Conservation (phyloP, 768 basidiomycete species). For the Phlebiopsis gigantea region DNA sequence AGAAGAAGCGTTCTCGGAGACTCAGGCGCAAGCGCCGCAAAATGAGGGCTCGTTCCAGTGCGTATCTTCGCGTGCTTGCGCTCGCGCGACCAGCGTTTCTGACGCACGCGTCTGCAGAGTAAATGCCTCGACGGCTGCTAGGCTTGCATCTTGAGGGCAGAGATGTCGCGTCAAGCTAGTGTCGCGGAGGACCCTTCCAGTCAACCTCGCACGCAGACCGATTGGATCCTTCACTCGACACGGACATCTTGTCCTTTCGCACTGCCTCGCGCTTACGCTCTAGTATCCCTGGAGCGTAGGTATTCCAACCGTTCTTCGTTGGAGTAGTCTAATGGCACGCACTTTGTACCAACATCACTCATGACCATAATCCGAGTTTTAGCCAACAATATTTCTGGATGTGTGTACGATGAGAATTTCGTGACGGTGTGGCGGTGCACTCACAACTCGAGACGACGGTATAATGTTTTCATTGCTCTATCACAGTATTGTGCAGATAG, state of each 20-base stretch:
- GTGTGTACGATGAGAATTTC: no score
- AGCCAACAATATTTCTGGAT: no score
- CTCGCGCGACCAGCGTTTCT: neutral
- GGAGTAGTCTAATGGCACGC: slow-evolving; percentile 15
- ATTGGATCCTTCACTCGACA: slow-evolving; percentile 6
- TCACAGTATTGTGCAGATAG: no score
- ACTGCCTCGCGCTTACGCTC: slow-evolving; percentile 21
- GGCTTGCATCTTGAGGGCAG: slow-evolving; percentile 21
- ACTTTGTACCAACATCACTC: slow-evolving; percentile 15
- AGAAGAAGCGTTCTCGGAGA: slow-evolving; percentile 91
- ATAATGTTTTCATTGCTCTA: no score
- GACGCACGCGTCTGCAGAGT: slow-evolving; percentile 18
- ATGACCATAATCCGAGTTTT: neutral
- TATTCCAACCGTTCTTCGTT: slow-evolving; percentile 17
- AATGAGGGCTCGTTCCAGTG: slow-evolving; percentile 93
- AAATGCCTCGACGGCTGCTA: slow-evolving; percentile 21
- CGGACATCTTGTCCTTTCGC: slow-evolving; percentile 19
- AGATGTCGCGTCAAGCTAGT: slow-evolving; percentile 15
- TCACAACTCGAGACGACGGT: no score
- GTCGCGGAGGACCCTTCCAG: slow-evolving; percentile 8
- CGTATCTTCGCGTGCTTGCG: slow-evolving; percentile 29
- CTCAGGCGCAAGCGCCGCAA: slow-evolving; percentile 94
- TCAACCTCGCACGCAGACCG: slow-evolving; percentile 9
- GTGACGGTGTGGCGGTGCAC: no score
- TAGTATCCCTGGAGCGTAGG: slow-evolving; percentile 15